Base-by-base conservation (phyloP, 257 asterid species). In the Perilla frutescens region DNA sequence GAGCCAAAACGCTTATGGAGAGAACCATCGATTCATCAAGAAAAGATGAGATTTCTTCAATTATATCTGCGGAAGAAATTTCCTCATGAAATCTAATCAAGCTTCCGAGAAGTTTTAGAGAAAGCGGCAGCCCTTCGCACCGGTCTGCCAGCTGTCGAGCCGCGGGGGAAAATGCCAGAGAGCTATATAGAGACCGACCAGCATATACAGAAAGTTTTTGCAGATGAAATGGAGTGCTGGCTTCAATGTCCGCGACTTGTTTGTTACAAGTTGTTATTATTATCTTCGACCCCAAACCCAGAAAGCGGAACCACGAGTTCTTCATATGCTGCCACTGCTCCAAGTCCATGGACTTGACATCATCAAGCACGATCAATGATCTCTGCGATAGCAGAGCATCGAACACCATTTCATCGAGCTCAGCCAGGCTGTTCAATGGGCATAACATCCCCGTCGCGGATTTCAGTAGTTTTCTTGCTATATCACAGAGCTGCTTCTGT, bases 181-280 rank as follows among this genome's bases (percentile, higher is more conserved):
- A 68, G 63, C 63, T 68, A 7, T 68, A 68, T n/a, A 68, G 74
- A 69, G 74, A 54, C 64, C 62, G 54, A 11, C 48, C 4, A 54
- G 14, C 53, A 5, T 37, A 26, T 39, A 39, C 5, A 4, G 74
- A 69, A 15, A 69, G 74, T 7, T 11, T 29, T 10, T 9, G 50
- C 54, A 69, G 3, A 36, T 39, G 9, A 29, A 69, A 69, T 3
- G 62, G 26, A 2, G 11, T 3, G 39, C 51, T 8, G 4, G 12
- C 26, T 2, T 4, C 53, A 4, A 6, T 68, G 0, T 37, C 14
- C 0, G 12, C 63, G 8, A 48, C 63, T 31, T 31, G 20, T 2
- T 8, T 9, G 37, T 31, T 20, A 11, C 40, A 32, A 8, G 64
- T 15, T 3, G 63, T 54, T 45, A 69, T 40, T 11, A 69, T 11